Evolutionary conservation across 1,284 basidiomycete genomes (phyloP).

Genomic region (Pulveroboletus sp.): DNA sequence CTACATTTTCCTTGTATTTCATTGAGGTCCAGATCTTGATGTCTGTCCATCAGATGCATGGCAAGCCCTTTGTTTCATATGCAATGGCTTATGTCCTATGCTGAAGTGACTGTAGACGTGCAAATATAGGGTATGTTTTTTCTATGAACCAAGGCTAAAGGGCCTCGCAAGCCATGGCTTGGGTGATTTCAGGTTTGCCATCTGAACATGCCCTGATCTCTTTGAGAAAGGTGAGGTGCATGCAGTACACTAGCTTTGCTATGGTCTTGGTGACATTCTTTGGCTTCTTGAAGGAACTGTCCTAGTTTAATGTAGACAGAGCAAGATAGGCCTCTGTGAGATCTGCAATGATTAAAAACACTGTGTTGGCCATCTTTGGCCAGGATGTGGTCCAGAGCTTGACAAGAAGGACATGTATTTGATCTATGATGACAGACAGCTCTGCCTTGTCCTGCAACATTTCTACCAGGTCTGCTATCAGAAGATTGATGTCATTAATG

Average conservation of each 20-base stretch:
- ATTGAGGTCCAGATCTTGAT: not conserved
- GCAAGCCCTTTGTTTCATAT: not conserved
- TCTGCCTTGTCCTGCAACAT: not conserved
- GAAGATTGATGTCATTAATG: not conserved
- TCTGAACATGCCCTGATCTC: conserved; percentile 15
- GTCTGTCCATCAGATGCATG: not conserved
- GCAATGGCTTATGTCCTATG: not conserved
- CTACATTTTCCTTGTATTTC: not conserved
- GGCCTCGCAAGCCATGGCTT: not conserved
- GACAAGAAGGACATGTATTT: not conserved
- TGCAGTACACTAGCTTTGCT: conserved; percentile 24
- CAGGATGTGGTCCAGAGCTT: conserved; percentile 16
- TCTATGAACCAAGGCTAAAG: not conserved
- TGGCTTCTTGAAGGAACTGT: conserved; percentile 23
- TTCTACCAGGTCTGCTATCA: not conserved
- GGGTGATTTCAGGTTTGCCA: no score
- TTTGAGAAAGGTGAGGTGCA: conserved; percentile 22
- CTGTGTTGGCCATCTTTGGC: not conserved
- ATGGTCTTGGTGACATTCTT: conserved; percentile 21
- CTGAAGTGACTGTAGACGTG: not conserved
- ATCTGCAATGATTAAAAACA: no score
- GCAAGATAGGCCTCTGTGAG: conserved; percentile 28
- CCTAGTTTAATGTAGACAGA: conserved; percentile 14
- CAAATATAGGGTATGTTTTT: not conserved
- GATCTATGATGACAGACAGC: not conserved